Percentiles rank a stretch among this genome's conserved stretches.
These are phyloP conservation scores for Aspergillus wentii DNA, from an alignment of 495 filamentous ascomycete species.

Conservation along the genomic window DNA sequence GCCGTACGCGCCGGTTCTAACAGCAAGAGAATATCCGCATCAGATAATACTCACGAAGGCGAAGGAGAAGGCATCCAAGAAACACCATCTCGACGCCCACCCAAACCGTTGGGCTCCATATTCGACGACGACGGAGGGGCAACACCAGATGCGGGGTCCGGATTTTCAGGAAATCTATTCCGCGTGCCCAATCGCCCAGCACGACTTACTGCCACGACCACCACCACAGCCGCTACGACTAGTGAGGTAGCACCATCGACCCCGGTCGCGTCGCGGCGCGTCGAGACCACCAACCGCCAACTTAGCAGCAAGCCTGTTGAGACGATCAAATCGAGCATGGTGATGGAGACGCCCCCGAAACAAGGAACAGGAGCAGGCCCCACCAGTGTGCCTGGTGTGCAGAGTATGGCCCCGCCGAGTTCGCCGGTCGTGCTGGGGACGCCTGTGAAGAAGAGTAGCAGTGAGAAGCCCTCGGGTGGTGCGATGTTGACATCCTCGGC, in stretches of 20 bases:
- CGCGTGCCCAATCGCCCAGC: slow-evolving; percentile 36
- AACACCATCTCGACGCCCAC: slow-evolving; percentile 48
- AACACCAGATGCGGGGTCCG: slow-evolving; percentile 6
- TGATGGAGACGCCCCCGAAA: slow-evolving; percentile 42
- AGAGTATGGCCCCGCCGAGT: background rate
- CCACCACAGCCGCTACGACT: no score
- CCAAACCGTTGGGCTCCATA: slow-evolving; percentile 28
- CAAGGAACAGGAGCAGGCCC: slow-evolving; percentile 18
- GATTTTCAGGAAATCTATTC: slow-evolving; percentile 24
- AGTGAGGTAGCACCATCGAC: slow-evolving; percentile 24
- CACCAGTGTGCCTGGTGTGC: slow-evolving; percentile 4
- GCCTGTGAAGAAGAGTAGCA: slow-evolving; percentile 15
- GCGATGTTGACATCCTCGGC: slow-evolving; percentile 4
- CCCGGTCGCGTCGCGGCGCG: slow-evolving; percentile 27
- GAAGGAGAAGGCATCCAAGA: slow-evolving; percentile 33
- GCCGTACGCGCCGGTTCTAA: slow-evolving; percentile 12
- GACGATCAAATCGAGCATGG: slow-evolving; percentile 8
- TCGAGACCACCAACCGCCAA: background rate
- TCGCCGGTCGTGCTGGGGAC: slow-evolving; percentile 12
- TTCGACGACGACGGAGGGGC: slow-evolving; percentile 5
- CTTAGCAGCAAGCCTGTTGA: background rate
- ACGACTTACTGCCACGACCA: no score
- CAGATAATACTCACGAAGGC: slow-evolving; percentile 11
- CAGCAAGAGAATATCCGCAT: no score
- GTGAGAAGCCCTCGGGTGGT: background rate